These are phyloP conservation scores for Butyriboletus loyo DNA, from an alignment of 768 basidiomycete genomes.

Conservation along the genomic window DNA sequence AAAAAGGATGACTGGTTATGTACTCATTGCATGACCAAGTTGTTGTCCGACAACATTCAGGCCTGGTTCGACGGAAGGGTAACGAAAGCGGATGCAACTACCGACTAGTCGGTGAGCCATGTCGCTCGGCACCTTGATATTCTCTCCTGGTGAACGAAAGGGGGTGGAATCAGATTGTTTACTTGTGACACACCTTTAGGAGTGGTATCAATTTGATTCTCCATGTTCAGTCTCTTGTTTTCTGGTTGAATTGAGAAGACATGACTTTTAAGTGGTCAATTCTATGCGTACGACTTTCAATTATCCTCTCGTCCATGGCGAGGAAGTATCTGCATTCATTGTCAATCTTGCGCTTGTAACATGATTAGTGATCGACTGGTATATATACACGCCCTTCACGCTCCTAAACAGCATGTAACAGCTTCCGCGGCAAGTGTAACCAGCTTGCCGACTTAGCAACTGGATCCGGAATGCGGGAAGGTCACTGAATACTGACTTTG, in stretches of 20 bases:
- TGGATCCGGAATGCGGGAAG: neutral
- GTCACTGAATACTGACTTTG: conserved; percentile 54
- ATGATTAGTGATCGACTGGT: conserved; percentile 20
- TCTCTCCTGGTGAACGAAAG: neutral
- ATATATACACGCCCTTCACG: conserved; percentile 26
- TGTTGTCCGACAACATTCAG: conserved; percentile 14
- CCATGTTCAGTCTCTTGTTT: neutral
- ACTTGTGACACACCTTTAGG: neutral
- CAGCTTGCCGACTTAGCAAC: neutral
- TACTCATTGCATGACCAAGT: conserved; percentile 23
- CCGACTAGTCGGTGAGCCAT: neutral
- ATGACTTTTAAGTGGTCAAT: neutral
- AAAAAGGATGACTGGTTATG: conserved; percentile 32
- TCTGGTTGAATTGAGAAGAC: neutral
- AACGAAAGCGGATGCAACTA: neutral
- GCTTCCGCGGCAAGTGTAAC: neutral
- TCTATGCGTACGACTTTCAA: neutral
- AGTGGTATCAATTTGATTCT: neutral
- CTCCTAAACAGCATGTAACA: conserved; percentile 1
- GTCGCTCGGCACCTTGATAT: neutral
- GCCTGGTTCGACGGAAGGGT: conserved; percentile 11
- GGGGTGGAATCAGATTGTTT: neutral
- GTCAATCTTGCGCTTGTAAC: conserved; percentile 1
- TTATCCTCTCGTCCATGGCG: neutral
- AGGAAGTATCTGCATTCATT: neutral